Evolutionary conservation across 352 stramenopile genomes (phyloP).

Genomic region (Plasmopara viticola): DNA sequence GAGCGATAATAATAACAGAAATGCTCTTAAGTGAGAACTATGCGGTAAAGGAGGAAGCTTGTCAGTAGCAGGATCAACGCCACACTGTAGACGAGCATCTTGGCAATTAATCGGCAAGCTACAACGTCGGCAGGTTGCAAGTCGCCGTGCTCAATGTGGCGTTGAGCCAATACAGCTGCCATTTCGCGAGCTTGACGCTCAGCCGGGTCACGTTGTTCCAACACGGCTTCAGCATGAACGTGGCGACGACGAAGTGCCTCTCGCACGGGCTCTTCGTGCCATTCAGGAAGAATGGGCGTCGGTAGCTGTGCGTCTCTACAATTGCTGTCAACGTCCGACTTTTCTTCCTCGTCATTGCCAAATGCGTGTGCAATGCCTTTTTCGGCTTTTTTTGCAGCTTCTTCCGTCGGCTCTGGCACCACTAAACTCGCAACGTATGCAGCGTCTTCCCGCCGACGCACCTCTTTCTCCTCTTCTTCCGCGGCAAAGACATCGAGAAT

Average conservation of each 20-base stretch:
- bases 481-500: conserved; percentile 48
- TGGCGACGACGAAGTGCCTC: conserved; percentile 52
- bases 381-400: conserved; percentile 6
- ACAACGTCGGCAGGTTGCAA: conserved; percentile 34
- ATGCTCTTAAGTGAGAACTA: conserved; percentile 18
- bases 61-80: conserved; percentile 33
- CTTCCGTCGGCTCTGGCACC: conserved; percentile 19
- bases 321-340: conserved; percentile 19
- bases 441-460: conserved; percentile 26
- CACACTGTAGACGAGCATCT: conserved; percentile 39
- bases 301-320: conserved; percentile 7
- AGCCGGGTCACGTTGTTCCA: conserved; percentile 31
- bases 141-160: conserved; percentile 32
- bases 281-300: conserved; percentile 44
- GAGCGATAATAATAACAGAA: conserved; percentile 14
- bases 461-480: conserved; percentile 41
- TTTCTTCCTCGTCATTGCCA: conserved; percentile 26
- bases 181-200: conserved; percentile 46
- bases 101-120: conserved; percentile 40
- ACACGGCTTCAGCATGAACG: conserved; percentile 22
- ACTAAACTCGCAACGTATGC: conserved; percentile 32
- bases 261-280: conserved; percentile 43
- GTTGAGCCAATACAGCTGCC: conserved; percentile 38
- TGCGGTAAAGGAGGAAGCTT: conserved; percentile 22
- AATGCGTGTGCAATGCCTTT: conserved; percentile 46